Evolutionary conservation across 352 stramenopile genomes (phyloP).

Genomic region (Phytophthora hibernalis): DNA sequence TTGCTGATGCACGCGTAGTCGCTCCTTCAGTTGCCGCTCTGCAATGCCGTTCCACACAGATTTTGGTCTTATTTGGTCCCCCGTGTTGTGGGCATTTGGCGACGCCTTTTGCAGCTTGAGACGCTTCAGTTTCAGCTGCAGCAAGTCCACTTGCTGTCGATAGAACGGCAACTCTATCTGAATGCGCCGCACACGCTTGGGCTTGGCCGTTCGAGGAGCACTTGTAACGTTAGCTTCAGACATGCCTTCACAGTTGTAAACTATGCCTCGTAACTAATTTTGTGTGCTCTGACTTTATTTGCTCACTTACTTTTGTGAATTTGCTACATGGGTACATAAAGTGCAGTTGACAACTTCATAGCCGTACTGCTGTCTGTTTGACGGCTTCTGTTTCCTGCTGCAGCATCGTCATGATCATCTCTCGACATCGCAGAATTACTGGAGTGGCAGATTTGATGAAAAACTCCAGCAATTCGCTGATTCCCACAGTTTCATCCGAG

Average conservation of each 20-base stretch:
- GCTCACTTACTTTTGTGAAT: not conserved
- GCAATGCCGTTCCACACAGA: conserved; percentile 29
- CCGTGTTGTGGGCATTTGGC: no score
- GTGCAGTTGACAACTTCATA: conserved; percentile 6
- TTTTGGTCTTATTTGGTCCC: no score
- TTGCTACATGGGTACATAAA: not conserved
- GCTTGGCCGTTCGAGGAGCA: no score
- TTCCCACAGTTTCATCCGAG: conserved; percentile 28
- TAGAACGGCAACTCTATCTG: no score
- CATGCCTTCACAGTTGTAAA: no score
- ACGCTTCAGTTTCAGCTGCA: no score
- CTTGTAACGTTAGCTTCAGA: no score
- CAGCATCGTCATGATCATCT: conserved; percentile 32
- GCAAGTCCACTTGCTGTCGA: no score
- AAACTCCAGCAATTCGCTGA: conserved; percentile 35
- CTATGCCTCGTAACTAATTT: no score
- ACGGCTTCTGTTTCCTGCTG: conserved; percentile 20
- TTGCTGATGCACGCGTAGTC: conserved; percentile 27
- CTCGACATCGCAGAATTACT: conserved; percentile 26
- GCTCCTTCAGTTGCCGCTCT: conserved; percentile 38
- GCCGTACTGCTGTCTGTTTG: conserved; percentile 30
- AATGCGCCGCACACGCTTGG: no score
- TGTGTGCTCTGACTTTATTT: not conserved
- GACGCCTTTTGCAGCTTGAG: no score
- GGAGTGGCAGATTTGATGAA: conserved; percentile 32